These are phyloP conservation scores for Pseudogymnoascus sp. DNA, from an alignment of 2,329 filamentous ascomycete genomes.

Conservation along the genomic window DNA sequence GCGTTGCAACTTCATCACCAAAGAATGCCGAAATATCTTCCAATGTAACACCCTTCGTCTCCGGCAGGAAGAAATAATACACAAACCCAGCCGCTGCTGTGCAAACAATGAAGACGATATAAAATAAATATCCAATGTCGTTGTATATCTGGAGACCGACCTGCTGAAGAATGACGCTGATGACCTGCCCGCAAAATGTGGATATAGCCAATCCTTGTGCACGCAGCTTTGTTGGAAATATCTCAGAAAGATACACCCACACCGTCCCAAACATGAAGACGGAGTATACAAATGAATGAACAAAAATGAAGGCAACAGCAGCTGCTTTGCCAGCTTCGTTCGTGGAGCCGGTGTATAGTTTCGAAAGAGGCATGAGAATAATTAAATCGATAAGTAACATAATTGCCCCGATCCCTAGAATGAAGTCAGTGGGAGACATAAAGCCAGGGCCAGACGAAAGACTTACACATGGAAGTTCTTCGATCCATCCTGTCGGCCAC, in stretches of 20 bases:
- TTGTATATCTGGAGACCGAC: conserved; percentile 6
- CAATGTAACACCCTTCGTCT: conserved; percentile 7
- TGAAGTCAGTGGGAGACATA: not conserved
- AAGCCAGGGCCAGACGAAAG: not conserved
- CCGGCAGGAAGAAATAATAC: conserved; percentile 3
- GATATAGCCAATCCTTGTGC: conserved; percentile 10
- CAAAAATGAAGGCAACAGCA: conserved; percentile 14
- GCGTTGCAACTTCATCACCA: conserved; percentile 8
- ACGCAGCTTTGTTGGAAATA: conserved; percentile 9
- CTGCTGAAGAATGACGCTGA: conserved; percentile 5
- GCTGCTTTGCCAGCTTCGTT: conserved; percentile 12
- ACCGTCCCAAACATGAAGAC: conserved; percentile 11
- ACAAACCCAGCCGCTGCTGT: conserved; percentile 9
- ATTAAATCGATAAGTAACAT: not conserved
- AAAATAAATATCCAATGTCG: conserved; percentile 11
- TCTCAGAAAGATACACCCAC: conserved; percentile 10
- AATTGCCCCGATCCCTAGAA: not conserved
- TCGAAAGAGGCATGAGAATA: not conserved
- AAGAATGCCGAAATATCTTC: conserved; percentile 9
- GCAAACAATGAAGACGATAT: conserved; percentile 11
- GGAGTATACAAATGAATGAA: conserved; percentile 13
- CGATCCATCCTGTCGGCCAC: not conserved
- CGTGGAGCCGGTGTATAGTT: conserved; percentile 2
- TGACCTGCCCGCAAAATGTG: conserved; percentile 8
- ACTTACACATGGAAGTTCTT: not conserved